A percentile compares a stretch with the other conserved stretches of the same genome.
phyloP scores from a whole-genome alignment of 805 yeast species.

The Candida dajiaensis region DNA sequence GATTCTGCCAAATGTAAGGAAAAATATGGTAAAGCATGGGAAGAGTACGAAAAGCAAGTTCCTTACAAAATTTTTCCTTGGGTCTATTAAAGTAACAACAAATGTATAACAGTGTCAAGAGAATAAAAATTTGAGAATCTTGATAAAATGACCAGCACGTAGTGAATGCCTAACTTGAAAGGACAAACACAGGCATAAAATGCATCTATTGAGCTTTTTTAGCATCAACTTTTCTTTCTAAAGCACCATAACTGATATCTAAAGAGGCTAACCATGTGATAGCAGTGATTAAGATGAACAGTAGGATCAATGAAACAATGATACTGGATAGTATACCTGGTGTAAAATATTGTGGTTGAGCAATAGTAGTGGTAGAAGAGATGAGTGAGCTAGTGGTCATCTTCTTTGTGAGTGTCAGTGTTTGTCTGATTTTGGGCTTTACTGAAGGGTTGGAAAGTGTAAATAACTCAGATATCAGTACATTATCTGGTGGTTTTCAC shows the following conservation, averaged over 20 bases:
- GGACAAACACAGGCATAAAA: not conserved
- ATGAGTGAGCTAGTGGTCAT: not conserved
- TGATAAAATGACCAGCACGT: not conserved
- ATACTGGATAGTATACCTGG: constrained; percentile 78
- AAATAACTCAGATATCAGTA: too few species aligned
- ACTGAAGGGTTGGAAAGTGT: too few species aligned
- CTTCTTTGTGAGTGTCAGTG: too few species aligned
- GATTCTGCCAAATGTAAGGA: constrained; percentile 87
- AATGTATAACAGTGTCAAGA: not conserved
- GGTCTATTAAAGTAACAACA: constrained; percentile 47
- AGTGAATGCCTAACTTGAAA: not conserved
- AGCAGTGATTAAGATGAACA: constrained; percentile 54
- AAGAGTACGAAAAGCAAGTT: constrained; percentile 68
- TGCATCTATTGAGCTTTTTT: constrained; percentile 4
- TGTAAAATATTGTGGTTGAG: constrained; percentile 50
- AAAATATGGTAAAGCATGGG: constrained; percentile 87
- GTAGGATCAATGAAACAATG: constrained; percentile 56
- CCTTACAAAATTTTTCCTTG: constrained; percentile 91
- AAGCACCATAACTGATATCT: constrained; percentile 75
- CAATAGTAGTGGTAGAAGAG: constrained; percentile 21
- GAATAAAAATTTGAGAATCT: not conserved
- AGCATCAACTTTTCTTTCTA: constrained; percentile 54
- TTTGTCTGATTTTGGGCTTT: too few species aligned
- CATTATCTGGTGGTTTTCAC: too few species aligned
- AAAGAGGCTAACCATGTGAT: constrained; percentile 65